A percentile compares a stretch with the other conserved stretches of the same genome.
Evolutionary conservation across 805 yeast genomes (phyloP).

Genomic region (Candida ponderosae): DNA sequence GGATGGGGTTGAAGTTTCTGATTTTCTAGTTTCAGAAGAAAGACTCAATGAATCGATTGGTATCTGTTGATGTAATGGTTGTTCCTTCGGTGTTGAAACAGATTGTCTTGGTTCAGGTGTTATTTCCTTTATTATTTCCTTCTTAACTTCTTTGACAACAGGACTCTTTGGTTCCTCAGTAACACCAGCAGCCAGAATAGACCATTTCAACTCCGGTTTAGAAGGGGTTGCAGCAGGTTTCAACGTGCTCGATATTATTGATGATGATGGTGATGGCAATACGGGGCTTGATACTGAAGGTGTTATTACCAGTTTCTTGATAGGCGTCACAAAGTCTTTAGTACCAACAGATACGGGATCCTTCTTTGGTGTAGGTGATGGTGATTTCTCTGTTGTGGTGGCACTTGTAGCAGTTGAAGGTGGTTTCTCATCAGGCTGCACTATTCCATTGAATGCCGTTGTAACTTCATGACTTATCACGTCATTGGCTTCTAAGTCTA

Average conservation of each 20-base stretch:
- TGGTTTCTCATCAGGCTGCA: conserved; percentile 1
- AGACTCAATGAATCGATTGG: conserved; percentile 4
- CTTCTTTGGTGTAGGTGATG: conserved; percentile 1
- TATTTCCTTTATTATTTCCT: not conserved
- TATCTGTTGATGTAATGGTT: conserved; percentile 4
- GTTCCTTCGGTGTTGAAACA: conserved; percentile 8
- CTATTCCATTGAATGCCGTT: conserved; percentile 17
- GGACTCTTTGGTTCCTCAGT: too few species aligned
- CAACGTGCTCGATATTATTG: conserved; percentile 16
- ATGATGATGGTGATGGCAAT: not conserved
- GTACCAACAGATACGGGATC: not conserved
- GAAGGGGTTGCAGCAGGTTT: conserved; percentile 49
- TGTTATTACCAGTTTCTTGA: too few species aligned
- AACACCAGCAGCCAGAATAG: conserved; percentile 24
- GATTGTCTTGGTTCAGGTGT: too few species aligned
- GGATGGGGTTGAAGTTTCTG: conserved; percentile 39
- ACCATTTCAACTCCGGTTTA: conserved; percentile 45
- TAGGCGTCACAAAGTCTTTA: not conserved
- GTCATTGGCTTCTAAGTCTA: conserved; percentile 58
- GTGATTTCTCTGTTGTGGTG: not conserved
- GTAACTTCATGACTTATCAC: conserved; percentile 44
- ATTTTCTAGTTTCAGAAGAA: conserved; percentile 20
- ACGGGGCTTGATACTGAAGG: not conserved
- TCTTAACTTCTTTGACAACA: too few species aligned
- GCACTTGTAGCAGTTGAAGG: not conserved